These are phyloP conservation scores for Ascochyta viciae-villosae DNA, from an alignment of 2,329 filamentous ascomycete species.

Conservation along the genomic window DNA sequence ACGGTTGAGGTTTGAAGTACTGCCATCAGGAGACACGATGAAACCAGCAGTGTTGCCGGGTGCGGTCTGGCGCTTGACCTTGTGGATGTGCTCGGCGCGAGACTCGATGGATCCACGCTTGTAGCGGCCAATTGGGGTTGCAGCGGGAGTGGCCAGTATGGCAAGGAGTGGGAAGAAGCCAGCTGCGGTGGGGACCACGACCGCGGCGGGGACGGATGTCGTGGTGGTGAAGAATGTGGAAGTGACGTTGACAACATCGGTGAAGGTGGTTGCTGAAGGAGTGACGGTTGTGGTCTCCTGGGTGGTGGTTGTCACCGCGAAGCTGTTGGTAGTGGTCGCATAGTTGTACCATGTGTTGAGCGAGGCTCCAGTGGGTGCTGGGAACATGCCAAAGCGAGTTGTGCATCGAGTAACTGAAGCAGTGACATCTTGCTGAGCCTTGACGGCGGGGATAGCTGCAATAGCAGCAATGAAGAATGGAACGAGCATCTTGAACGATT, in stretches of 20 bases:
- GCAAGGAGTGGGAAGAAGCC: slow-evolving; percentile 28
- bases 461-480: slow-evolving; percentile 24
- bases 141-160: slow-evolving; percentile 1
- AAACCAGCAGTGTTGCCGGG: slow-evolving; percentile 26
- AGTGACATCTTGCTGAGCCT: slow-evolving; percentile 16
- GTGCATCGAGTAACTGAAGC: slow-evolving; percentile 23
- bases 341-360: slow-evolving; percentile 21
- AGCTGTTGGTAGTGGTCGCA: slow-evolving; percentile 19
- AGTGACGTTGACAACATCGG: slow-evolving; percentile 26
- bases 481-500: slow-evolving; percentile 26
- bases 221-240: slow-evolving; percentile 20
- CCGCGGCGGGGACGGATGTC: slow-evolving; percentile 19
- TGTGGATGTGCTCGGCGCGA: slow-evolving; percentile 9
- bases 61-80: slow-evolving; percentile 28
- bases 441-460: slow-evolving; percentile 24
- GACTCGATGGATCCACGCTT: slow-evolving; percentile 24
- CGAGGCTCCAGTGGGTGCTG: slow-evolving; percentile 16
- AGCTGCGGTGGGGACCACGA: slow-evolving; percentile 20
- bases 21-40: slow-evolving; percentile 22
- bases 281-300: slow-evolving; percentile 27
- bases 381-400: slow-evolving; percentile 21
- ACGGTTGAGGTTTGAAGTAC: slow-evolving; percentile 17
- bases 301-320: slow-evolving; percentile 20
- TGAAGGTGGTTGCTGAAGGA: slow-evolving; percentile 30
- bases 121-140: slow-evolving; percentile 25